Evolutionary conservation across 1,139 yeast genomes (phyloP).

Genomic region (Arxiozyma slooffiae): DNA sequence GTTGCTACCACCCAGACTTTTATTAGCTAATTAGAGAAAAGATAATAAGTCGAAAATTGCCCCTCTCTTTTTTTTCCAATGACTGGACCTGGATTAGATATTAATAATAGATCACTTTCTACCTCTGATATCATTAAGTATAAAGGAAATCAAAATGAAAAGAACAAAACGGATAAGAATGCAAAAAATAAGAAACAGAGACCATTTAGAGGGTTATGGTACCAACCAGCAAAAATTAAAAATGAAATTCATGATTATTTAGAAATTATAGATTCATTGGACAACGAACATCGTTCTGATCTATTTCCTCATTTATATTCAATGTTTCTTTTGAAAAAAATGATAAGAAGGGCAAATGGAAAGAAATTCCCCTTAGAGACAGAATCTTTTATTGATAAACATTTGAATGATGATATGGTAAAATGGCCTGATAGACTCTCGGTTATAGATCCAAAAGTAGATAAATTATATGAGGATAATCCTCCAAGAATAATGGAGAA

Average conservation of each 20-base stretch:
- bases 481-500: conserved; percentile 2
- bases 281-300: conserved; percentile 26
- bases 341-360: conserved; percentile 23
- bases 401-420: conserved; percentile 27
- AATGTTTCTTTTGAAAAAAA: conserved; percentile 21
- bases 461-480: conserved; percentile 21
- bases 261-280: conserved; percentile 23
- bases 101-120: not conserved
- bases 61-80: not conserved
- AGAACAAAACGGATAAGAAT: not conserved
- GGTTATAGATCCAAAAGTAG: conserved; percentile 24
- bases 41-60: no score
- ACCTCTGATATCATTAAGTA: not conserved
- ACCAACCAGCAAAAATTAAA: not conserved
- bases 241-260: not conserved
- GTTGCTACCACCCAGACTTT: no score
- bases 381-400: conserved; percentile 21
- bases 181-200: not conserved
- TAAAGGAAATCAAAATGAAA: not conserved
- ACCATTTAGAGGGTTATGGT: not conserved
- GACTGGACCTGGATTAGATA: not conserved
- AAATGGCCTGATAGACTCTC: conserved; percentile 28
- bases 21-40: no score
- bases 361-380: conserved; percentile 20
- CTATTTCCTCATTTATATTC: conserved; percentile 28